Base-by-base conservation (phyloP, 148 eudicot genomes). In the Euryodendron excelsum region DNA sequence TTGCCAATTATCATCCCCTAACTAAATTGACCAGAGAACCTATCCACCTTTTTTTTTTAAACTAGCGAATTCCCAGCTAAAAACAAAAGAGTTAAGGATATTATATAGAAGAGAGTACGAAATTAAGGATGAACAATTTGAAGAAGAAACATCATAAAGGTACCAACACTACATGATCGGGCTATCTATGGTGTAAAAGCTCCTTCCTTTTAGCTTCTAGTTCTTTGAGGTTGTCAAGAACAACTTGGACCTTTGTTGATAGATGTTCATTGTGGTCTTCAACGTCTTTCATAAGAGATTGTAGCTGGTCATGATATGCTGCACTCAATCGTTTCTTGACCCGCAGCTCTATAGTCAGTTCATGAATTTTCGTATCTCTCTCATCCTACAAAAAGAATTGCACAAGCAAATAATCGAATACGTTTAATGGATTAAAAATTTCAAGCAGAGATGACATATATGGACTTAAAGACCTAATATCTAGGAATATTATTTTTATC, bases 331-430 rank as follows among this genome's bases (percentile, higher is more conserved):
- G 79, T 77, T 88, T 88, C 84, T 88, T 86, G 45, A 82, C 75
- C 34, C 91, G 82, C 58, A 88, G 80, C 71, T 88, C 91, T 3
- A 83, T 79, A 76, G 89, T 84, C 73, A 86, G 77, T 77, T 86
- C 91, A 69, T 86, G 88, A 82, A 88, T 86, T 79, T 77, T 88
- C 82, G 55, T 84, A 74, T 86, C 91, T 78, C 80, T 88, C 69
- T 88, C 91, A 77, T 88, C 91, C 91, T 86, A 18, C 79, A 78
- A 76, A 62, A 37, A 39, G 53, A 25, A 75, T 61, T 28, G 27
- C 56, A 60, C 25, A 28, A 75, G 9, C 39, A 44, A 17, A 23
- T 44, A 17, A 44, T n/a, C n/a, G n/a, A n/a, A n/a, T n/a, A n/a
- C n/a, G n/a, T n/a, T n/a, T n/a, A n/a, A n/a, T n/a, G n/a, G n/a